phyloP scores from a whole-genome alignment of 176 grass and related monocot species.

The Eremochloa ophiuroides region DNA sequence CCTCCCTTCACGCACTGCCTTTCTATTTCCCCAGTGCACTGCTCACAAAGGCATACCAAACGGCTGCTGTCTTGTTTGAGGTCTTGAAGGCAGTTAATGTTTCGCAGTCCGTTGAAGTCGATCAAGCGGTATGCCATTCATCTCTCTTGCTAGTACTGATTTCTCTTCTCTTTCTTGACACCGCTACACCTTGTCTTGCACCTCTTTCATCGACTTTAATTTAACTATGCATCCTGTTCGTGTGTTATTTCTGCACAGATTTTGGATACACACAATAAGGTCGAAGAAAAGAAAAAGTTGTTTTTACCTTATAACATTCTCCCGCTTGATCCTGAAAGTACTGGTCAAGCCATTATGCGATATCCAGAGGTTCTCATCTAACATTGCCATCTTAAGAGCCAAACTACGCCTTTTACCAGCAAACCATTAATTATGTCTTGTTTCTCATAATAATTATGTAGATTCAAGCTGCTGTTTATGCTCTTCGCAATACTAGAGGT shows the following conservation, averaged over 20 bases:
- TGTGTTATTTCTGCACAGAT: slow-evolving; percentile 34
- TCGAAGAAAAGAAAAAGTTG: slow-evolving; percentile 84
- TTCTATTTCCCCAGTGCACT: slow-evolving; percentile 43
- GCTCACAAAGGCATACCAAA: slow-evolving; percentile 95
- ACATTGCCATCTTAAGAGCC: not conserved
- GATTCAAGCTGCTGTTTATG: slow-evolving; percentile 87
- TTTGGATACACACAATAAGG: slow-evolving; percentile 71
- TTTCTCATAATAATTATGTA: slow-evolving; percentile 17
- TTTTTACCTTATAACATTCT: slow-evolving; percentile 93
- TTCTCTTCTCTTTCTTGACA: not conserved
- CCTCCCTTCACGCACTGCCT: not conserved
- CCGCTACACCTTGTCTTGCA: not conserved
- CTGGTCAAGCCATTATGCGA: slow-evolving; percentile 71
- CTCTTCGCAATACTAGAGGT: slow-evolving; percentile 69
- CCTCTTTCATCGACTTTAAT: not conserved
- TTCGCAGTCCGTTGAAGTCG: slow-evolving; percentile 90
- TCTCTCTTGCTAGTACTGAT: not conserved
- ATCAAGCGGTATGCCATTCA: slow-evolving; percentile 43
- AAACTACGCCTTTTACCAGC: not conserved
- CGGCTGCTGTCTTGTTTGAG: slow-evolving; percentile 88
- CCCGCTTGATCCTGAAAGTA: slow-evolving; percentile 88
- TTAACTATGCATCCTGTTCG: not conserved
- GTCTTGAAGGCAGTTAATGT: slow-evolving; percentile 90
- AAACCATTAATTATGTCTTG: not conserved
- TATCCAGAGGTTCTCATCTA: slow-evolving; percentile 97